Evolutionary conservation across 768 basidiomycete species (phyloP).

Genomic region (Termitomyces sp.): DNA sequence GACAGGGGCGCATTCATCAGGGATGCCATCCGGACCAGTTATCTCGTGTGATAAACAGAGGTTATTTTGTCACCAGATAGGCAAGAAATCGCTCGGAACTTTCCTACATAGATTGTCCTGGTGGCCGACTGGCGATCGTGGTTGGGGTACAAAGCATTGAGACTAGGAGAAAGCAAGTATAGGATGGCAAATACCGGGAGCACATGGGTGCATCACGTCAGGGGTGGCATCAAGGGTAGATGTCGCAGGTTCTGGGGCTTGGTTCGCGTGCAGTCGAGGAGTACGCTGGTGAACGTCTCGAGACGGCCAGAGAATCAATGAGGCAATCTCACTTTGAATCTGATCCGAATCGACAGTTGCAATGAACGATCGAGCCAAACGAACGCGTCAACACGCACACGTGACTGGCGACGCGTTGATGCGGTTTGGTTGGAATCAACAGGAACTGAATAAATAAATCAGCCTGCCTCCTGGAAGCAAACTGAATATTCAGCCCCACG

Average conservation of each 20-base stretch:
- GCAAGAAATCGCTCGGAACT: no score
- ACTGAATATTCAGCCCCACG: slow-evolving; percentile 13
- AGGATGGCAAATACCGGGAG: neutral
- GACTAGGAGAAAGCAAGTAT: neutral
- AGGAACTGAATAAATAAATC: slow-evolving; percentile 21
- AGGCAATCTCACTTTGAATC: neutral
- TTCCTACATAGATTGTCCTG: no score
- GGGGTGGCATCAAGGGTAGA: no score
- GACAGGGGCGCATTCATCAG: neutral
- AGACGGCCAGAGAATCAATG: neutral
- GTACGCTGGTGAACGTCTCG: no score
- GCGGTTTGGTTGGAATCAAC: slow-evolving; percentile 26
- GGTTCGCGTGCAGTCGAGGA: no score
- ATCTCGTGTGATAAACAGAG: no score
- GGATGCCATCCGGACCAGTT: neutral
- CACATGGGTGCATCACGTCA: no score
- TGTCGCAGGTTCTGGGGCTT: no score
- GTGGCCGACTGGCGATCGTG: no score
- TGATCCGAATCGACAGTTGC: neutral
- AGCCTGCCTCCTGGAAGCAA: slow-evolving; percentile 4
- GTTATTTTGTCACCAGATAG: no score
- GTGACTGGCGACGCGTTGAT: slow-evolving; percentile 21
- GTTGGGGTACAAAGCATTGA: neutral
- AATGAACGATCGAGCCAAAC: slow-evolving; percentile 6
- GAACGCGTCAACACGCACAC: slow-evolving; percentile 18